phyloP scores from a whole-genome alignment of 2,329 filamentous ascomycete species.

The Fusarium incarnatum region DNA sequence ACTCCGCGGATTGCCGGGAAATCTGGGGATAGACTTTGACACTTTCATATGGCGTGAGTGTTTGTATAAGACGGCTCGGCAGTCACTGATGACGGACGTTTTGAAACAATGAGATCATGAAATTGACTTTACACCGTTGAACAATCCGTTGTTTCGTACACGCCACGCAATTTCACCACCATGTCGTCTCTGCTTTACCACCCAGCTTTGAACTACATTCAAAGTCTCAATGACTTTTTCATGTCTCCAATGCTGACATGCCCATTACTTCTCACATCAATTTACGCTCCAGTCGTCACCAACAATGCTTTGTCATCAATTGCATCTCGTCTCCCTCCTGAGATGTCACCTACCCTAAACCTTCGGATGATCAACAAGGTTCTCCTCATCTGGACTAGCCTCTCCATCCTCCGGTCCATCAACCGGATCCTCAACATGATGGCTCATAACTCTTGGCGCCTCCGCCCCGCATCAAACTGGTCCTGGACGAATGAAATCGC shows the following conservation, averaged over 20 bases:
- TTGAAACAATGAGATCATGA: background rate
- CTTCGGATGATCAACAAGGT: constrained; percentile 5
- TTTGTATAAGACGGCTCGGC: constrained; percentile 9
- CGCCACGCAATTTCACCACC: background rate
- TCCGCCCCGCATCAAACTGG: constrained; percentile 42
- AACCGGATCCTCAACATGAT: constrained; percentile 45
- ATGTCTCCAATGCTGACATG: constrained; percentile 39
- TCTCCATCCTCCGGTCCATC: constrained; percentile 41
- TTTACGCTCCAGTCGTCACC: constrained; percentile 29
- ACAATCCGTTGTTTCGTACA: fast-evolving
- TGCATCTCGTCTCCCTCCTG: constrained; percentile 7
- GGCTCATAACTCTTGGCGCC: constrained; percentile 49
- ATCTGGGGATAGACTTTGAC: background rate
- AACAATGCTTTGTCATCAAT: constrained; percentile 23
- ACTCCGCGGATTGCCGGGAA: background rate
- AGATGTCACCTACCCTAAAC: constrained; percentile 17
- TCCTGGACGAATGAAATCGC: constrained; percentile 57
- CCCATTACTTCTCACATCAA: constrained; percentile 29
- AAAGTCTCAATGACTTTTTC: constrained; percentile 2
- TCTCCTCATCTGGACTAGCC: constrained; percentile 38
- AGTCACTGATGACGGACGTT: background rate
- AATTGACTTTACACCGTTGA: background rate
- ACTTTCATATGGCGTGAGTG: background rate
- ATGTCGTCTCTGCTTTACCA: constrained; percentile 44
- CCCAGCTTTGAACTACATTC: constrained; percentile 21